Evolutionary conservation across 192 early-diverging fungal genomes (phyloP).

Genomic region (Backusella parvicylindrica): DNA sequence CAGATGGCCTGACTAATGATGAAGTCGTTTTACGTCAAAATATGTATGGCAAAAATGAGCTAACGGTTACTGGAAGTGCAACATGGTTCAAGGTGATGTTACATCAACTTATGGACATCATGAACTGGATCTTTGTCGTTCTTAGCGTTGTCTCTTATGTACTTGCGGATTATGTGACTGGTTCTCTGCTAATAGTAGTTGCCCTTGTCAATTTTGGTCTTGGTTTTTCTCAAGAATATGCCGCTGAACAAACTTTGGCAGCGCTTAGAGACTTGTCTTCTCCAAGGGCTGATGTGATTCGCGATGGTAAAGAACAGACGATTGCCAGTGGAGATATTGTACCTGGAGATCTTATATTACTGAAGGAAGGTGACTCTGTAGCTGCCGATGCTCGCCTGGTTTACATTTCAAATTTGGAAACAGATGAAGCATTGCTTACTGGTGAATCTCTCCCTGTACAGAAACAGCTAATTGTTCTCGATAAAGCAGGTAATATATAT

Average conservation of each 20-base stretch:
- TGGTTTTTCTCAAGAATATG: conserved; percentile 93
- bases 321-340: conserved; percentile 76
- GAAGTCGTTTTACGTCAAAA: conserved; percentile 41
- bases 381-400: conserved; percentile 88
- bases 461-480: conserved; percentile 46
- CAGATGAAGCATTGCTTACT: conserved; percentile 89
- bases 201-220: conserved; percentile 83
- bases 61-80: conserved; percentile 55
- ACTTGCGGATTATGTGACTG: conserved; percentile 61
- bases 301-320: conserved; percentile 68
- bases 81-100: conserved; percentile 57
- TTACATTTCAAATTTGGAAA: conserved; percentile 83
- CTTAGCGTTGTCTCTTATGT: conserved; percentile 52
- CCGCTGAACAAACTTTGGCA: conserved; percentile 90
- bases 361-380: conserved; percentile 91
- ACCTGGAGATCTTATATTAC: conserved; percentile 84
- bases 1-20: conserved; percentile 34
- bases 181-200: conserved; percentile 70
- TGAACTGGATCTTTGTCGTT: conserved; percentile 55
- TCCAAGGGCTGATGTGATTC: conserved; percentile 82
- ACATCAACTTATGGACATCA: conserved; percentile 58
- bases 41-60: conserved; percentile 57
- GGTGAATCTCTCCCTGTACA: conserved; percentile 88
- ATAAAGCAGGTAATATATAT: conserved; percentile 17
- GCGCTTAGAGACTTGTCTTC: conserved; percentile 84